Base-by-base conservation (phyloP, 2,329 filamentous ascomycete species). In the Helminthosporium solani region DNA sequence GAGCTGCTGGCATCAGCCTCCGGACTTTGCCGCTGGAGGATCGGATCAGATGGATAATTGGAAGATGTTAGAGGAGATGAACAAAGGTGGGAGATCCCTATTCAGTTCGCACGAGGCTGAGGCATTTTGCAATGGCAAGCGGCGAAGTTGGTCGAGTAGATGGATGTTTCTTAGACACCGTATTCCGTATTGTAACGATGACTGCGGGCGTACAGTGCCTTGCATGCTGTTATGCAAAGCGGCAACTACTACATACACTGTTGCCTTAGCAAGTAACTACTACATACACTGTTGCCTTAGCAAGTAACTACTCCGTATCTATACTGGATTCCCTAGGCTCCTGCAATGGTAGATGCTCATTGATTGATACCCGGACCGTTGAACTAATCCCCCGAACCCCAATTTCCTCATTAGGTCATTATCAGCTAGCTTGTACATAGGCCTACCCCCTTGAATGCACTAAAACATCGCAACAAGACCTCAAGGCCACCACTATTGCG, bases 381-480 rank as follows among this genome's bases (percentile, higher is more conserved):
- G 37, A 25, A 34, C n/a, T 15, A 25, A 30, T 19, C 34, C 36
- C 38, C 28, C 19, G 16, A 7, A n/a, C 33, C 14, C 34, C 14
- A 41, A n/a, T 41, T 46, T 28, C 44, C 36, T 36, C 38, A 42
- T 46, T 46, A 42, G 33, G 44, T 46, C 33, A 27, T 46, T 9
- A 38, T 20, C 33, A 42, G 38, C 33, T 33, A 37, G 16, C 25
- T 4, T 25, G 23, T 25, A 25, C 23, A 33, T 16, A 15, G 14
- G 33, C 40, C 31, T 12, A 8, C 35, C 9, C 18, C n/a, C n/a
- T n/a, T n/a, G n/a, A n/a, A n/a, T n/a, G n/a, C n/a, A n/a, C n/a
- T n/a, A n/a, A n/a, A n/a, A n/a, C 34, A 19, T 37, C 14, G 16
- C 34, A 35, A 18, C 19, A 8, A 19, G 16, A 7, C 15, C 12